Conservation (phyloP, 352 stramenopile species). For the Pseudoperonospora humuli region DNA sequence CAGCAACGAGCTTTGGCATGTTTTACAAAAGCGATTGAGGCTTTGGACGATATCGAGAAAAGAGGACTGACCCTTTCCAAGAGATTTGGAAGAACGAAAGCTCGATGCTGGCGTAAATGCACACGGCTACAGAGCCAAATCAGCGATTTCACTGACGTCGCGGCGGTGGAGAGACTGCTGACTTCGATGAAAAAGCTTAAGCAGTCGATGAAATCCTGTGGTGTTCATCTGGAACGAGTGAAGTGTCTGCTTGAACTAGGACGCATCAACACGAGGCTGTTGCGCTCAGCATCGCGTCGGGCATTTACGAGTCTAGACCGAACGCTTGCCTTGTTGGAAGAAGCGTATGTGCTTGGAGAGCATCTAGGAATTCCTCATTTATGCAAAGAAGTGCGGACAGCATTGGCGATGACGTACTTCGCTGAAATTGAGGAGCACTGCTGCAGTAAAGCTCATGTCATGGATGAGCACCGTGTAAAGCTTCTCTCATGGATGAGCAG, state of each 20-base stretch:
- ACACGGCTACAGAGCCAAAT: slow-evolving; percentile 24
- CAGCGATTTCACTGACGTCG: slow-evolving; percentile 14
- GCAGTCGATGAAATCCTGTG: slow-evolving; percentile 28
- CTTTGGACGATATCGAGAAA: slow-evolving; percentile 3
- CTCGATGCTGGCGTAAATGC: slow-evolving; percentile 50
- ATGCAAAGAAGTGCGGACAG: slow-evolving; percentile 33
- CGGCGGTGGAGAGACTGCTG: slow-evolving; percentile 30
- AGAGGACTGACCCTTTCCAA: slow-evolving; percentile 3
- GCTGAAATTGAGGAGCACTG: slow-evolving; percentile 20
- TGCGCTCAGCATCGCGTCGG: slow-evolving; percentile 29
- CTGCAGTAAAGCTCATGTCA: neutral
- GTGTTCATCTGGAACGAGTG: slow-evolving; percentile 34
- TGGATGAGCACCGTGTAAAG: neutral
- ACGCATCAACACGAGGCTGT: slow-evolving; percentile 26
- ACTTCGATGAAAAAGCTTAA: slow-evolving; percentile 41
- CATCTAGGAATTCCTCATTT: slow-evolving; percentile 37
- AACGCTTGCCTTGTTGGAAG: slow-evolving; percentile 31
- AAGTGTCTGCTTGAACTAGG: slow-evolving; percentile 44
- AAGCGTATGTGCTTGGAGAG: slow-evolving; percentile 35
- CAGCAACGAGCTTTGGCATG: slow-evolving; percentile 15
- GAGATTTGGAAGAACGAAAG: slow-evolving; percentile 8
- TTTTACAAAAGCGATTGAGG: slow-evolving; percentile 18
- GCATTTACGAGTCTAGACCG: slow-evolving; percentile 30
- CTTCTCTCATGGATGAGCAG: slow-evolving; percentile 37
- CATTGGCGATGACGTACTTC: slow-evolving; percentile 43